Evolutionary conservation across 1,284 basidiomycete genomes (phyloP), one percentile per base, ranked within the genome.

Genomic region (Microbotryomycetes sp.): DNA sequence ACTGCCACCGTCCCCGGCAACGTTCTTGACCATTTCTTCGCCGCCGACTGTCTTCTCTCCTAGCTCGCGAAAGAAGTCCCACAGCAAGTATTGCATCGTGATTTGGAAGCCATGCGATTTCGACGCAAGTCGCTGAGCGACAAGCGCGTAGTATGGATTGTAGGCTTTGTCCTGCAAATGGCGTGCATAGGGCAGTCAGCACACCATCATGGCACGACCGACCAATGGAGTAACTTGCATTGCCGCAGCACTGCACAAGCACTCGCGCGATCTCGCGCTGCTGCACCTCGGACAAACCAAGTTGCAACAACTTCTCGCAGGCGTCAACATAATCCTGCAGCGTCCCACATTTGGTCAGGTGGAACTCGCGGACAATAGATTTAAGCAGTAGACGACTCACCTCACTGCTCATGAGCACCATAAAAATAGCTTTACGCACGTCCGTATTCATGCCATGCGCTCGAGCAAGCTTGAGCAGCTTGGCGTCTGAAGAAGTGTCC

Each of bases 371-470:
- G 3, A 6, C 29, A 12, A 23, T 4, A 22, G 19, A 6, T 6
- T n/a, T 28, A 3, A 22, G 29, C n/a, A 42, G 32, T 54, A 23
- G 47, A 49, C 23, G 29, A 77, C 84, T 70, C 72, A 92, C 91
- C 74, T 93, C 89, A 70, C 88, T 88, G 70, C 89, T 92, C 87
- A 98, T 91, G 32, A 99, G 79, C 16, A 92, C 87, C 30, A 93
- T 84, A 72, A 99, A 99, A 54, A 97, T 86, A 62, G 85, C 86
- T 59, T 92, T 81, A 36, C 94, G 83, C 31, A 97, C 87, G 67
- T 97, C 93, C 0, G 94, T 97, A 74, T 98, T 98, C 94, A 99
- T 98, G 25, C 96, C 96, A 74, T 98, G 96, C 73, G 86, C 87
- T 66, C 85, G 81, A 1, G 94, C 94, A 15, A 97, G 80, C 66